Percentiles rank a stretch among this genome's conserved stretches.
phyloP scores from a whole-genome alignment of 2,329 filamentous ascomycete species.

The Paradendryphiella salina region DNA sequence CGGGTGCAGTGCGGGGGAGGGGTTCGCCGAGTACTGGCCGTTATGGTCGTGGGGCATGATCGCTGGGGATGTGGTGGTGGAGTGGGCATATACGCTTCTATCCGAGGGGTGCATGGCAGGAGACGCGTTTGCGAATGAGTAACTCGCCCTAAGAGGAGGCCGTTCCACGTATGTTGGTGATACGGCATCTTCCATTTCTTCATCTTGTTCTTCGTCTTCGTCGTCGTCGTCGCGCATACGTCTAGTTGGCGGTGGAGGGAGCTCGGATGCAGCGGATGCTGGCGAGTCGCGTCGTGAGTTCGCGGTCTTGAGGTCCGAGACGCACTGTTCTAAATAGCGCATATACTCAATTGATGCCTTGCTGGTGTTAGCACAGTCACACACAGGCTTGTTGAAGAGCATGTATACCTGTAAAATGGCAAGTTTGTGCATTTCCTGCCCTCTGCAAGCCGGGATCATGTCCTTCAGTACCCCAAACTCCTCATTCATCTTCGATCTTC shows the following conservation, averaged over 20 bases:
- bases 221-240: slow-evolving; percentile 46
- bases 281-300: slow-evolving; percentile 35
- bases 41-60: slow-evolving; percentile 48
- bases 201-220: slow-evolving; percentile 55
- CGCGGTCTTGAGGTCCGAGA: slow-evolving; percentile 70
- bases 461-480: slow-evolving; percentile 91
- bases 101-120: slow-evolving; percentile 46
- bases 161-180: slow-evolving; percentile 33
- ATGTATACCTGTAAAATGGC: slow-evolving; percentile 82
- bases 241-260: slow-evolving; percentile 22
- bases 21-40: slow-evolving; percentile 51
- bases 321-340: slow-evolving; percentile 88
- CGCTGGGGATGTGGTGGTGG: slow-evolving; percentile 48
- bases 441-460: slow-evolving; percentile 94
- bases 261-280: slow-evolving; percentile 32
- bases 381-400: too few species aligned
- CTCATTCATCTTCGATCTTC: slow-evolving; percentile 98
- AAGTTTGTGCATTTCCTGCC: slow-evolving; percentile 95
- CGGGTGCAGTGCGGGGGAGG: slow-evolving; percentile 46
- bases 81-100: slow-evolving; percentile 39
- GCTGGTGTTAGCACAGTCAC: slow-evolving; percentile 1
- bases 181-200: slow-evolving; percentile 47
- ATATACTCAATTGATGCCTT: slow-evolving; percentile 97
- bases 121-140: slow-evolving; percentile 37
- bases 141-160: slow-evolving; percentile 18